A percentile compares a stretch with the other conserved stretches of the same genome.
Evolutionary conservation across 495 filamentous ascomycete genomes (phyloP).

Genomic region (Aspergillus ellipticus): DNA sequence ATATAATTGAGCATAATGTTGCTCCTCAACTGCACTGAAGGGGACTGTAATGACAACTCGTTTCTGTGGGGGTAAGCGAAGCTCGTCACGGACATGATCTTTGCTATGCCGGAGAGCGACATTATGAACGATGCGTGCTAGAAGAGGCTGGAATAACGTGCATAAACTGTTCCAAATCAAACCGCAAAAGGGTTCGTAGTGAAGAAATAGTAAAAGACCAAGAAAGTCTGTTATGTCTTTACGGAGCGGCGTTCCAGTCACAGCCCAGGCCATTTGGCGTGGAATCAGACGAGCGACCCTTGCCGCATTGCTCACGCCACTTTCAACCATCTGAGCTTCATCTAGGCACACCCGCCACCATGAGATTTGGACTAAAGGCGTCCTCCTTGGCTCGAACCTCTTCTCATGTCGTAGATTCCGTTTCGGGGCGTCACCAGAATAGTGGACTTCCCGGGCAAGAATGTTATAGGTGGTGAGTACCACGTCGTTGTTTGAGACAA

Average conservation of each 20-base stretch:
- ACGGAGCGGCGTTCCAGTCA: slow-evolving; percentile 87
- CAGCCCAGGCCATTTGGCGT: slow-evolving; percentile 80
- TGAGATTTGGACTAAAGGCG: slow-evolving; percentile 70
- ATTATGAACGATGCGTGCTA: slow-evolving; percentile 59
- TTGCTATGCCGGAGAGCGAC: slow-evolving; percentile 87
- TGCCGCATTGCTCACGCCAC: slow-evolving; percentile 78
- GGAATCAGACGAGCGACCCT: slow-evolving; percentile 75
- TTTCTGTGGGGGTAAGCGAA: slow-evolving; percentile 65
- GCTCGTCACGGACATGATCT: slow-evolving; percentile 66
- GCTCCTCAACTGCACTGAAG: slow-evolving; percentile 83
- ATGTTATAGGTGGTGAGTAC: slow-evolving; percentile 85
- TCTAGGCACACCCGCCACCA: slow-evolving; percentile 96
- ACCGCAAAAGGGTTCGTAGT: slow-evolving; percentile 68
- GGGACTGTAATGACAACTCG: slow-evolving; percentile 84
- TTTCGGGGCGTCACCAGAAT: slow-evolving; percentile 58
- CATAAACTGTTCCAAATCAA: slow-evolving; percentile 67
- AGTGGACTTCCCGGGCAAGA: slow-evolving; percentile 73
- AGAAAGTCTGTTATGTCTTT: slow-evolving; percentile 65
- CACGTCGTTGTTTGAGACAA: slow-evolving; percentile 60
- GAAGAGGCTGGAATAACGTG: slow-evolving; percentile 52
- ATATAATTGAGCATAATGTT: slow-evolving; percentile 73
- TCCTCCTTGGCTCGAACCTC: slow-evolving; percentile 62
- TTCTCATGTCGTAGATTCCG: slow-evolving; percentile 64
- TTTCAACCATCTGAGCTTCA: slow-evolving; percentile 95
- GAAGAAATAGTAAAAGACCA: slow-evolving; percentile 77